phyloP scores from a whole-genome alignment of 1,284 basidiomycete genomes.

The Leccinum subrobustum region DNA sequence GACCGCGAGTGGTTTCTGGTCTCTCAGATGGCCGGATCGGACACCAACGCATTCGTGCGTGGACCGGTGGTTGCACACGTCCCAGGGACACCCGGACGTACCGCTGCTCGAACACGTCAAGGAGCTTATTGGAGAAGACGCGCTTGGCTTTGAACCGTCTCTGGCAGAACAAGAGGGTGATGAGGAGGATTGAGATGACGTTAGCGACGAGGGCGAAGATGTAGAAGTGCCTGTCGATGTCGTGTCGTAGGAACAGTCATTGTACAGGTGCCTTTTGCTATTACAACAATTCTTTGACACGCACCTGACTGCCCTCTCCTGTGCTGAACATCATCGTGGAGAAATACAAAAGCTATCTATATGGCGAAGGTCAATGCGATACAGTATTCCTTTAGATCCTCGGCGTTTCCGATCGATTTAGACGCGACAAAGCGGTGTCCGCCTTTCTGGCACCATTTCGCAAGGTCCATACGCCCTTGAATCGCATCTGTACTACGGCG shows the following conservation, averaged over 20 bases:
- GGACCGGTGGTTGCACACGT: constrained; percentile 50
- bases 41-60: not conserved
- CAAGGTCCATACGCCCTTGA: too few relatives aligned
- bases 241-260: constrained; percentile 1
- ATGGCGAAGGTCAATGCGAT: too few relatives aligned
- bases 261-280: not conserved
- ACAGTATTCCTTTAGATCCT: too few relatives aligned
- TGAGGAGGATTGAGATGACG: constrained; percentile 57
- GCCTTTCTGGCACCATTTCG: too few relatives aligned
- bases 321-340: too few relatives aligned
- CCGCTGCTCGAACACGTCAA: constrained; percentile 66
- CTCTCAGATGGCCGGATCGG: not conserved
- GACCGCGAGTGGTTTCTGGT: constrained; percentile 47
- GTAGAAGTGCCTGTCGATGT: constrained; percentile 53
- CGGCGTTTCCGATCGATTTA: too few relatives aligned
- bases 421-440: too few relatives aligned
- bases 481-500: too few relatives aligned
- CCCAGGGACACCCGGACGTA: too few relatives aligned
- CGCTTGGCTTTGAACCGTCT: constrained; percentile 66
- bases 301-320: too few relatives aligned
- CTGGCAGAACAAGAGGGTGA: constrained; percentile 49
- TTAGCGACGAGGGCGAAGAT: constrained; percentile 49
- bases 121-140: constrained; percentile 72
- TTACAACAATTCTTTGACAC: too few relatives aligned
- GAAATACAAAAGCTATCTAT: too few relatives aligned